A percentile compares a stretch with the other conserved stretches of the same genome.
phyloP scores from a whole-genome alignment of 2,329 filamentous ascomycete species.

The Ceratocystis eucalypticola region DNA sequence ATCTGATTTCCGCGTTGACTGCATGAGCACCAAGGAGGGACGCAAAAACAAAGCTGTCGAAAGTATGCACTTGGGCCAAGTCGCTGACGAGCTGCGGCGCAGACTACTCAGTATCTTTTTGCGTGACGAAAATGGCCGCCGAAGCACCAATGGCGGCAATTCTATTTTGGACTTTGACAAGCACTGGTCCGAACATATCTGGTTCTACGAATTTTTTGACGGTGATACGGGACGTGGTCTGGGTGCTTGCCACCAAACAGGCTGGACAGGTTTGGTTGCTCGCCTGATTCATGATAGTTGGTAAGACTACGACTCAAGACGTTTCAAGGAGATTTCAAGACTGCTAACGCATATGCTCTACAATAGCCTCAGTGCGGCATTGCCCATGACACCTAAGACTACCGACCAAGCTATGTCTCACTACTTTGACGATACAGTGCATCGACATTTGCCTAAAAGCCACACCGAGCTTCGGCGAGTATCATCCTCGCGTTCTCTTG shows the following conservation, averaged over 20 bases:
- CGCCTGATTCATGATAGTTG: conserved; percentile 97
- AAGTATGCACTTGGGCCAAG: conserved; percentile 88
- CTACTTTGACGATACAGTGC: conserved; percentile 87
- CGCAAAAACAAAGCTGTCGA: not conserved
- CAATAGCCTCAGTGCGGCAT: conserved; percentile 71
- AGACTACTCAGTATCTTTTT: conserved; percentile 84
- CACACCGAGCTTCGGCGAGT: conserved; percentile 49
- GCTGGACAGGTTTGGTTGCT: conserved; percentile 90
- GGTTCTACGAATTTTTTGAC: conserved; percentile 97
- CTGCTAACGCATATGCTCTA: not conserved
- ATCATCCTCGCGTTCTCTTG: conserved; percentile 72
- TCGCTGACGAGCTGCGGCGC: conserved; percentile 90
- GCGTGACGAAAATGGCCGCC: conserved; percentile 67
- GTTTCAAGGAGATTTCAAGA: not conserved
- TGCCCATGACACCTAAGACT: conserved; percentile 78
- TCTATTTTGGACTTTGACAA: conserved; percentile 82
- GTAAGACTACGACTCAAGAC: conserved; percentile 39
- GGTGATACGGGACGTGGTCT: conserved; percentile 80
- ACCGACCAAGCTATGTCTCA: conserved; percentile 72
- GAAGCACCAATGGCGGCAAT: conserved; percentile 76
- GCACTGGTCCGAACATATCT: conserved; percentile 82
- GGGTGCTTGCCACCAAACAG: conserved; percentile 86
- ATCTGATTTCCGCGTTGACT: conserved; percentile 76
- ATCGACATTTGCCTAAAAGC: conserved; percentile 28
- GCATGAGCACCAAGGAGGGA: conserved; percentile 36